Percentiles rank a stretch among this genome's conserved stretches.
Evolutionary conservation across 1,284 basidiomycete species (phyloP).

Genomic region (Cystobasidium sp.): DNA sequence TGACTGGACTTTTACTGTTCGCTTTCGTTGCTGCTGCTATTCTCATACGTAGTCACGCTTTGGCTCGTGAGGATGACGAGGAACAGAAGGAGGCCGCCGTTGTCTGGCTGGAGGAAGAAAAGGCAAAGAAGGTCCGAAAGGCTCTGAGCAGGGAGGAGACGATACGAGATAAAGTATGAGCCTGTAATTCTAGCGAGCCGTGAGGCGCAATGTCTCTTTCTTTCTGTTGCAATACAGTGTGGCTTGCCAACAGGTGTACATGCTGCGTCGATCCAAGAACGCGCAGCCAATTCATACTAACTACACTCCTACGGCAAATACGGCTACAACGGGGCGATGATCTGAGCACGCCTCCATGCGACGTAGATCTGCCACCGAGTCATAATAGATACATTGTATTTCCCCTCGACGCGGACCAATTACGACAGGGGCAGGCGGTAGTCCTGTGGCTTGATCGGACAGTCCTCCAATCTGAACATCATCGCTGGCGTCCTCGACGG

Average conservation of each 20-base stretch:
- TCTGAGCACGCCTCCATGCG: constrained; percentile 50
- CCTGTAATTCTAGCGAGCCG: neutral
- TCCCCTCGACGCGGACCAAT: constrained; percentile 49
- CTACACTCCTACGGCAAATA: constrained; percentile 47
- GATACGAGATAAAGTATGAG: neutral
- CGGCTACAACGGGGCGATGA: constrained; percentile 49
- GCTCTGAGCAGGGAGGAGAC: neutral
- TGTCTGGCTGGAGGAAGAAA: constrained; percentile 29
- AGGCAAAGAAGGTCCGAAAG: constrained; percentile 17
- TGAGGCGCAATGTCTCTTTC: neutral
- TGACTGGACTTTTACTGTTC: constrained; percentile 17
- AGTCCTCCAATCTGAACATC: neutral
- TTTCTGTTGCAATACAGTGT: too few species aligned
- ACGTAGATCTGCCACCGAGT: constrained; percentile 47
- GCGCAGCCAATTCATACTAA: neutral
- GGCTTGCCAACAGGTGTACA: too few species aligned
- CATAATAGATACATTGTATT: constrained; percentile 48
- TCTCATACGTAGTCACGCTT: neutral
- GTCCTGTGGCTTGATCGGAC: neutral
- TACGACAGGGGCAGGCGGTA: constrained; percentile 5
- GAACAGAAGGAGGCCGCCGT: constrained; percentile 29
- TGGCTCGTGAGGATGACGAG: constrained; percentile 28
- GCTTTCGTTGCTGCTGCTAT: constrained; percentile 3
- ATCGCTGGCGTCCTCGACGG: neutral
- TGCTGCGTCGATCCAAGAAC: neutral